phyloP scores from a whole-genome alignment of 1,284 basidiomycete genomes.

The Ustilago shanxiensis region DNA sequence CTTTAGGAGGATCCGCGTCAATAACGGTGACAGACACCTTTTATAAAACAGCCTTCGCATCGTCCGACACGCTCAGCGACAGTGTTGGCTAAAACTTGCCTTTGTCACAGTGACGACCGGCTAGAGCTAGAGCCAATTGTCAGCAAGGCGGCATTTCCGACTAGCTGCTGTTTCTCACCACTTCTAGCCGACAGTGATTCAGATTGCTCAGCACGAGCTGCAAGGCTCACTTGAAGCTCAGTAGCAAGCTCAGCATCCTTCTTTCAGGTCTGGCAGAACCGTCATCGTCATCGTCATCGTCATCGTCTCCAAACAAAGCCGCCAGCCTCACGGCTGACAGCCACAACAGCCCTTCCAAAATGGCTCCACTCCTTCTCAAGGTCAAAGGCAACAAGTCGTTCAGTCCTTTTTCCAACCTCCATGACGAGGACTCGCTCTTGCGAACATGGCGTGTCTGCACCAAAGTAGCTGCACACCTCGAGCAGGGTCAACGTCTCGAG shows the following conservation, averaged over 20 bases:
- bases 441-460: slow-evolving; percentile 56
- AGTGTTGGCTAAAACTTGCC: not conserved
- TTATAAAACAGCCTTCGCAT: not conserved
- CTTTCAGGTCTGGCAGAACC: not conserved
- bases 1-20: not conserved
- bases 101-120: not conserved
- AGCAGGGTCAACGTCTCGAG: slow-evolving; percentile 62
- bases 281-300: slow-evolving; percentile 1
- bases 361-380: slow-evolving; percentile 51
- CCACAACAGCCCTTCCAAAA: slow-evolving; percentile 4
- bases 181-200: too few species aligned
- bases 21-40: not conserved
- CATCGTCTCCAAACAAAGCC: too few species aligned
- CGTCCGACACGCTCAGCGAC: too few species aligned
- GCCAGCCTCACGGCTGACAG: slow-evolving; percentile 12
- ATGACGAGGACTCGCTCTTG: slow-evolving; percentile 54
- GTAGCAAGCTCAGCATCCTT: not conserved
- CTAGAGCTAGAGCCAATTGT: not conserved
- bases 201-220: not conserved
- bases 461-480: slow-evolving; percentile 58
- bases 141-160: not conserved
- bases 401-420: slow-evolving; percentile 56
- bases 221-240: not conserved
- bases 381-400: slow-evolving; percentile 62
- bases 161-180: not conserved